Percentiles rank a stretch among this genome's conserved stretches.
Evolutionary conservation across 805 yeast species (phyloP).

Genomic region (Tetrapisispora fleetii): DNA sequence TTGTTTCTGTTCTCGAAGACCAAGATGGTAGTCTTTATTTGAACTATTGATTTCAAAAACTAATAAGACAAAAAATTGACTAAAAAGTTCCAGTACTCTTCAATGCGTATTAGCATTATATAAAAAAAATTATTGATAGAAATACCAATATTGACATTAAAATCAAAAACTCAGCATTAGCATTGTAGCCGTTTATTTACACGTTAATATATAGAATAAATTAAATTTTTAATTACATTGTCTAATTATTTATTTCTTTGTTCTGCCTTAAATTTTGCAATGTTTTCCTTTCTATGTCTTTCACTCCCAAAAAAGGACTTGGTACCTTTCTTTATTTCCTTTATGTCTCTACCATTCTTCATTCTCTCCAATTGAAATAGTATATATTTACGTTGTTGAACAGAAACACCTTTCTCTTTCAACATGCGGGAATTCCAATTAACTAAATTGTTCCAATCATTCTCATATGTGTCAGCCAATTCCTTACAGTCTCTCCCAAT

Average conservation of each 20-base stretch:
- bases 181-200: not conserved
- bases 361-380: conserved; percentile 62
- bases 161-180: not conserved
- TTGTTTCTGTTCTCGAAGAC: conserved; percentile 62
- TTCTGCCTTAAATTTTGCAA: conserved; percentile 41
- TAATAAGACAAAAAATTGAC: not conserved
- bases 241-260: conserved; percentile 3
- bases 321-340: conserved; percentile 54
- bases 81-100: not conserved
- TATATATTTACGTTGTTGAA: conserved; percentile 61
- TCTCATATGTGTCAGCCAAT: conserved; percentile 58
- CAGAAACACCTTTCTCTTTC: conserved; percentile 71
- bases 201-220: not conserved
- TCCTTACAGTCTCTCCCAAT: conserved; percentile 73
- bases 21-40: conserved; percentile 68
- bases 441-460: conserved; percentile 61
- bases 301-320: conserved; percentile 79
- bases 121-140: not conserved
- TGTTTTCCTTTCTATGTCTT: conserved; percentile 57
- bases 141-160: not conserved
- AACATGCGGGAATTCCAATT: conserved; percentile 41
- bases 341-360: conserved; percentile 44
- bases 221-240: not conserved
- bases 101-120: not conserved
- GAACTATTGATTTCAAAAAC: conserved; percentile 24